These are phyloP conservation scores for Sedum album DNA, from an alignment of 164 flowering plant genomes.

Conservation along the genomic window DNA sequence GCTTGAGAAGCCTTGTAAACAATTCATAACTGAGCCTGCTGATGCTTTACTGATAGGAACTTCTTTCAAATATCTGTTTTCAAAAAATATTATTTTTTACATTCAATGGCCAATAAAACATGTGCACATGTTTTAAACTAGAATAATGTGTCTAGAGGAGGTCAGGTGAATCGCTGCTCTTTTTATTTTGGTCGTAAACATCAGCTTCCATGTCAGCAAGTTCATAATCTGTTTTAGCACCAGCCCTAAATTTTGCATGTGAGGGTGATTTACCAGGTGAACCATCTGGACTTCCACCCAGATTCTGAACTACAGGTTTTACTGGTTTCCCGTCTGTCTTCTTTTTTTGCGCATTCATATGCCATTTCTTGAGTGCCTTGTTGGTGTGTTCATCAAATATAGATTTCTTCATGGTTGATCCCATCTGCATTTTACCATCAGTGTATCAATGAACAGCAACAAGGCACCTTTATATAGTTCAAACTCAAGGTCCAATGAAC, in stretches of 20 bases:
- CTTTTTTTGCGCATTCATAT: slow-evolving; percentile 50
- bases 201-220: slow-evolving; percentile 25
- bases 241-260: not conserved
- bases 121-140: too few species aligned
- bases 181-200: not conserved
- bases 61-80: too few species aligned
- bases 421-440: slow-evolving; percentile 53
- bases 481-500: not conserved
- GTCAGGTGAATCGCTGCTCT: not conserved
- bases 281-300: slow-evolving; percentile 32
- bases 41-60: too few species aligned
- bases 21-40: too few species aligned
- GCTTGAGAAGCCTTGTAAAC: too few species aligned
- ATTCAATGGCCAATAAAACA: too few species aligned
- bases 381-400: slow-evolving; percentile 83
- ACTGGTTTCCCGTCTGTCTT: slow-evolving; percentile 24
- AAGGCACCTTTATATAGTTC: not conserved
- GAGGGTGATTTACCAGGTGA: slow-evolving; percentile 18
- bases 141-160: not conserved
- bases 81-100: too few species aligned
- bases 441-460: not conserved
- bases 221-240: slow-evolving; percentile 18
- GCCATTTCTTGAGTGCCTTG: slow-evolving; percentile 80
- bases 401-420: slow-evolving; percentile 80
- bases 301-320: slow-evolving; percentile 16